Evolutionary conservation across 2,329 filamentous ascomycete genomes (phyloP), one percentile per base, ranked within the genome.

Genomic region (Nectriaceae sp.): DNA sequence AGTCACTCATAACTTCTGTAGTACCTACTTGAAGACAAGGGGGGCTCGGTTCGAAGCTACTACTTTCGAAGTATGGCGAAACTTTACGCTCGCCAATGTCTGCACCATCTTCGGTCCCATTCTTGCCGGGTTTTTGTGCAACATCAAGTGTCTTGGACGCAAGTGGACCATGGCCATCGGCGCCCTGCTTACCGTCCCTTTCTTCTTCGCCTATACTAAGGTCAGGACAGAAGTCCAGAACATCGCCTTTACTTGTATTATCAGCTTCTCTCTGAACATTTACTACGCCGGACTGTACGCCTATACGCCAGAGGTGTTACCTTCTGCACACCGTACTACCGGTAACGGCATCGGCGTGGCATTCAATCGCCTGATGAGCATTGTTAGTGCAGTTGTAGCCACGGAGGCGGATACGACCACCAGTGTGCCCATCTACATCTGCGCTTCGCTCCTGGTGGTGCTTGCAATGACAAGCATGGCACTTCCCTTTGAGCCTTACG

Each of bases 151-250:
- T 6, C 24, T 29, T 29, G 85, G 85, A 3, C 75, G 86, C 36
- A 75, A 77, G 48, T 85, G 86, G 58, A 85, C 83, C 15, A 83
- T 86, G 79, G 76, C 77, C 15, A 76, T 88, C 38, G 86, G 86
- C 2, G 84, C 87, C 0, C 65, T 89, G 5, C 59, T 85, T 29
- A 88, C 84, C 16, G 81, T 85, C 75, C 75, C 75, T 3, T 88
- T 91, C 67, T 89, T 90, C 72, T 90, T 90, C 60, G 84, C 80
- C 4, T 90, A 90, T 66, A 90, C 87, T 0, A 76, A 82, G 37
- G 84, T 90, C 15, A 73, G 77, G 21, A 87, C 77, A 1, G 72
- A 79, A 5, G 70, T 74, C 3, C 75, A 89, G 60, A 85, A 90
- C 56, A 66, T 89, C 0, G 87, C 77, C 1, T 88, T 90, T 58